Conservation (phyloP, 2,329 filamentous ascomycete species). For the Lomentospora prolificans region DNA sequence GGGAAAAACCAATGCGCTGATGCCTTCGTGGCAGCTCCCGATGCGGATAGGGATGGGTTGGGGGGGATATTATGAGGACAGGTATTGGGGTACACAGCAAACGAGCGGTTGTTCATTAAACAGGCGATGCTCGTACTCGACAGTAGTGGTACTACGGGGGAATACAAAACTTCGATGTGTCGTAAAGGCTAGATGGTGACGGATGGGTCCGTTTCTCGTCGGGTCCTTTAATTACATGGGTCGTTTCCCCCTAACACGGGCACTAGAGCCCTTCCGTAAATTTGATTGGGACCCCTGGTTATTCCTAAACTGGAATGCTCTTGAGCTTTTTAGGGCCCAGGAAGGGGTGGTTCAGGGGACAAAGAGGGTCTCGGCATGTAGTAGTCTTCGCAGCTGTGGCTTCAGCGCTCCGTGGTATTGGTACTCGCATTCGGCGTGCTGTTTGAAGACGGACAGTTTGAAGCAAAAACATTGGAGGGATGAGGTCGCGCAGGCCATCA, state of each 20-base stretch:
- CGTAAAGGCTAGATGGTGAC: conserved; percentile 1
- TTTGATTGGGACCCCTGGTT: background rate
- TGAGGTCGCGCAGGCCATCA: background rate
- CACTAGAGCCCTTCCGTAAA: conserved; percentile 4
- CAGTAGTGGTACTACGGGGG: background rate
- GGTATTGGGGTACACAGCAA: background rate
- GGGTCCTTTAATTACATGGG: conserved; percentile 8
- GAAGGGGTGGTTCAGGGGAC: no score
- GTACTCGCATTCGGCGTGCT: background rate
- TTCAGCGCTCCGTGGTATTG: background rate
- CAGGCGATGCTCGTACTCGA: background rate
- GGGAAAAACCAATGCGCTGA: background rate
- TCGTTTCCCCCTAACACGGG: conserved; percentile 3
- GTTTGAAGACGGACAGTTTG: background rate
- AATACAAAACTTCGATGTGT: background rate
- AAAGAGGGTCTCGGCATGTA: background rate
- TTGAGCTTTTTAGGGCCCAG: background rate
- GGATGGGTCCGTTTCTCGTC: conserved; percentile 6
- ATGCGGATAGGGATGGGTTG: background rate
- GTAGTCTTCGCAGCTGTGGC: background rate
- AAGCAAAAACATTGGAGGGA: background rate
- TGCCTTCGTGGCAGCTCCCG: background rate
- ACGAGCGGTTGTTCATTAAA: background rate
- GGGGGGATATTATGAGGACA: background rate
- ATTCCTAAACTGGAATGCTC: background rate